Evolutionary conservation across 805 yeast genomes (phyloP), one percentile per base, ranked within the genome.

Genomic region (Starmerella stigmatis): DNA sequence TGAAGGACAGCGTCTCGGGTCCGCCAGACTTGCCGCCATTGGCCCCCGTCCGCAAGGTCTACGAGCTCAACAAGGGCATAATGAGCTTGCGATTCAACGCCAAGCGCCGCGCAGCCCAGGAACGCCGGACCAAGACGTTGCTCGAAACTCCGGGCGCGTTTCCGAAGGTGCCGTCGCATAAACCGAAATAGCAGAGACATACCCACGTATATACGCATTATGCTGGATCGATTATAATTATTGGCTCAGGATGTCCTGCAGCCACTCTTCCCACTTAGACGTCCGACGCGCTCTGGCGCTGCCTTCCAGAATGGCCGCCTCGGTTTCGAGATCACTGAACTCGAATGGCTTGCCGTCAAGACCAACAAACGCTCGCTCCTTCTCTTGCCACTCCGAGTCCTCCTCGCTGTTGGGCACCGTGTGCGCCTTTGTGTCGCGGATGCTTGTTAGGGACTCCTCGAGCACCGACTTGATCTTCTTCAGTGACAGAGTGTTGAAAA

Each of bases 401-500:
- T 71, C 68, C 25, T 35, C 46, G 38, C 51, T 47, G 39, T 41
- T 40, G 12, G 42, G 46, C 41, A 78, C 73, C 20, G 69, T 66
- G 32, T 68, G 68, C 49, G 71, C 65, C 54, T 65, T 72, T 51
- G 73, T 66, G 50, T 61, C 66, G 57, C 80, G 69, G 37, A 78
- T 64, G 37, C 70, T 69, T 36, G 74, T 72, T 52, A 86, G 71
- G 58, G 82, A 94, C 5, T 59, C 50, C 57, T 81, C 89, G 45
- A 89, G 62, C 32, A 76, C 60, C 21, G 69, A 68, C 53, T 67
- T 71, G 42, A 88, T 73, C 57, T 81, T 78, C 41, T 64, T 56
- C 9, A 78, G 69, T 17, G 92, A 89, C 54, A 85, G 74, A 13
- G 94, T 75, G 49, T 86, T 84, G 65, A 92, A 92, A 31, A 79